Evolutionary conservation across 805 yeast genomes (phyloP).

Genomic region (Clavispora phyllophila): DNA sequence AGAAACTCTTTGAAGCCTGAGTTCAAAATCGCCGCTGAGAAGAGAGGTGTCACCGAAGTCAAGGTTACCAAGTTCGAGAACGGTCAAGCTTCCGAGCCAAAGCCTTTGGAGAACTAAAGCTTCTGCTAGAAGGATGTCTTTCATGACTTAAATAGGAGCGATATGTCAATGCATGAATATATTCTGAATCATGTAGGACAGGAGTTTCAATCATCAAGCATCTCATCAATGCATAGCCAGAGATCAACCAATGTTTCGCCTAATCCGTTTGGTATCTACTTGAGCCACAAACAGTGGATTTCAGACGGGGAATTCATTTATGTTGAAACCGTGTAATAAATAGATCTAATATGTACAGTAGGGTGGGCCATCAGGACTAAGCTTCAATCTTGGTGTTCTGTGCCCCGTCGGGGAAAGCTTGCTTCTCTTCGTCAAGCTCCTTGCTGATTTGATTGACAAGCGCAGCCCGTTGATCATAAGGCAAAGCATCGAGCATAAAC

Average conservation of each 20-base stretch:
- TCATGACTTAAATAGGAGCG: neutral
- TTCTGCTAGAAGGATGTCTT: neutral
- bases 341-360: constrained; percentile 9
- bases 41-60: constrained; percentile 72
- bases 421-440: constrained; percentile 13
- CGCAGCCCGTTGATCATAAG: constrained; percentile 26
- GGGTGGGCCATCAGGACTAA: neutral
- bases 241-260: too few species aligned
- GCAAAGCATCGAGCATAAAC: constrained; percentile 32
- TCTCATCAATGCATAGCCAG: neutral
- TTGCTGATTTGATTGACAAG: constrained; percentile 24
- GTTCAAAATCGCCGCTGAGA: constrained; percentile 63
- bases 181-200: neutral
- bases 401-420: constrained; percentile 1
- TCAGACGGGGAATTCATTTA: too few species aligned
- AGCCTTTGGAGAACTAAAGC: constrained; percentile 29
- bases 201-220: neutral
- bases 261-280: too few species aligned
- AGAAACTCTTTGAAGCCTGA: constrained; percentile 88
- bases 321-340: neutral
- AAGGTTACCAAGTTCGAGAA: constrained; percentile 65
- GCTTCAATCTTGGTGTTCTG: constrained; percentile 5
- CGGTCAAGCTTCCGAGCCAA: constrained; percentile 49
- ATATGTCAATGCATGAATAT: constrained; percentile 1
- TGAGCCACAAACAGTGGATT: too few species aligned